Evolutionary conservation across 2,329 filamentous ascomycete species (phyloP), one percentile per base, ranked within the genome.

Genomic region (Aspergillus alliaceus): DNA sequence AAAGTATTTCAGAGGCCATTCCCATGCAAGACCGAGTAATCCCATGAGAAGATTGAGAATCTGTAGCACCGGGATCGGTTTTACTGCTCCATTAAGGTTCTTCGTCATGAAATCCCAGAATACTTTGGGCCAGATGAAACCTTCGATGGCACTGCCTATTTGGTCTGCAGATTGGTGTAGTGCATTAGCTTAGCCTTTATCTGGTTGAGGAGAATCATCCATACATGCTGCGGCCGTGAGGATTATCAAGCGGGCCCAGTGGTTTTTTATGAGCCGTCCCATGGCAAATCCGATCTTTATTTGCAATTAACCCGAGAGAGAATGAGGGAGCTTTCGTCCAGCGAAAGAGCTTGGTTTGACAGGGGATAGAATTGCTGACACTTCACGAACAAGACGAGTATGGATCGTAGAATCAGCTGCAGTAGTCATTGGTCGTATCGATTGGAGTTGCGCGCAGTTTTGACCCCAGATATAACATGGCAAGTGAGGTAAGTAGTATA

Each of bases 231-330:
- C 89, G 35, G 95, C 91, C 27, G 90, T 91, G 73, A 99, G 81
- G 76, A 96, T 84, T 72, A 99, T 95, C 70, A 99, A 87, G 60
- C 95, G 89, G 66, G 92, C 95, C 91, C 91, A 96, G 82, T 99
- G 95, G 81, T 98, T 98, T 84, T 99, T 99, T 81, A 99, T 98
- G 73, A 99, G 87, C 79, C 89, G 95, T 77, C 95, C 95, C 95
- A 99, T 99, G 64, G 63, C 34, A 51, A 37, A 46, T 57, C 40
- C 4, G 6, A 11, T 18, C 15, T 27, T 44, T 25, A n/a, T 29
- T 15, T 7, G 40, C 20, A 59, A n/a, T 25, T 27, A n/a, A 8
- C 22, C 47, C 47, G 49, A 31, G 22, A n/a, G 34, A 51, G 27
- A 31, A 32, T 48, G 22, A 27, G 37, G 49, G 22, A 27, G 51